phyloP scores from a whole-genome alignment of 164 flowering plant genomes.

The Tetrastigma voinierianum region DNA sequence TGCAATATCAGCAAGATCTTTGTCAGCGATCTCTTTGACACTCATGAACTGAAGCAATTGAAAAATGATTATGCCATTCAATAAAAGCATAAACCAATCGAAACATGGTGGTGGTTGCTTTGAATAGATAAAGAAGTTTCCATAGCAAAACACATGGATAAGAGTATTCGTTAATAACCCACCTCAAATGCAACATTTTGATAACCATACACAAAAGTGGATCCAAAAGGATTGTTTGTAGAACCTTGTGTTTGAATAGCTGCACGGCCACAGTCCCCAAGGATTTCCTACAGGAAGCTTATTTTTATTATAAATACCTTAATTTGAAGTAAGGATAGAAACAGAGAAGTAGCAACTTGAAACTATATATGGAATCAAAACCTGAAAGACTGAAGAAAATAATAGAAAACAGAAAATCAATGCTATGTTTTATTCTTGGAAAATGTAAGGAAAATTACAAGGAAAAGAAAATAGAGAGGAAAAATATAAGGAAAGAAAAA shows the following conservation, averaged over 20 bases:
- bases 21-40: slow-evolving; percentile 10
- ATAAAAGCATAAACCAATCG: too few species aligned
- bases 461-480: too few species aligned
- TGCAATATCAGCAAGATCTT: slow-evolving; percentile 23
- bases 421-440: too few species aligned
- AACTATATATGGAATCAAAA: neutral
- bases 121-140: too few species aligned
- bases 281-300: slow-evolving; percentile 61
- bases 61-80: neutral
- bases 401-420: neutral
- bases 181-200: slow-evolving; percentile 97
- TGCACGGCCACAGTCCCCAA: slow-evolving; percentile 94
- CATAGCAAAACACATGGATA: too few species aligned
- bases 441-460: too few species aligned
- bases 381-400: neutral
- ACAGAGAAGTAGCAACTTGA: neutral
- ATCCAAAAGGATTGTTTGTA: slow-evolving; percentile 90
- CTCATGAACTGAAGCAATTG: neutral
- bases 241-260: slow-evolving; percentile 97
- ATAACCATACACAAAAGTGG: slow-evolving; percentile 93
- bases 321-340: neutral
- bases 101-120: too few species aligned
- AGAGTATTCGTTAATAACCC: slow-evolving; percentile 14
- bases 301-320: neutral
- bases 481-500: too few species aligned